These are phyloP conservation scores for Fusarium burgessii DNA, from an alignment of 2,329 filamentous ascomycete species.

Conservation along the genomic window DNA sequence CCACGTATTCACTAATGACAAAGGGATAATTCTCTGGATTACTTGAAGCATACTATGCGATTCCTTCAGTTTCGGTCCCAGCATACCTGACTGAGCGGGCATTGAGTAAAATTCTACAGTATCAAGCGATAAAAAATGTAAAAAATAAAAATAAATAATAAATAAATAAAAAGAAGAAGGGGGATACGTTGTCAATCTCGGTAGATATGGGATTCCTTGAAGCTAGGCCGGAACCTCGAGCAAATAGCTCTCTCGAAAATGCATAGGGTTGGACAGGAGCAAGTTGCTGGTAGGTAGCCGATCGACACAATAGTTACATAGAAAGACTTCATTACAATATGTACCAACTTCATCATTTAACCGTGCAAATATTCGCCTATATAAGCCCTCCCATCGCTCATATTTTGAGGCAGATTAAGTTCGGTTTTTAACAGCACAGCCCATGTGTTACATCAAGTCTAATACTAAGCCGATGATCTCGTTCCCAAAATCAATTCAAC, in stretches of 20 bases:
- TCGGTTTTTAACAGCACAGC: background rate
- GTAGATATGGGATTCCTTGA: background rate
- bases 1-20: background rate
- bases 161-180: background rate
- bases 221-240: background rate
- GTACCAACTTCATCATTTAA: background rate
- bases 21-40: background rate
- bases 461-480: background rate
- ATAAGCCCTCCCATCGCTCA: background rate
- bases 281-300: background rate
- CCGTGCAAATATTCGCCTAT: background rate
- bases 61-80: background rate
- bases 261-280: background rate
- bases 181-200: background rate
- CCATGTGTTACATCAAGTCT: background rate
- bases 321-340: background rate
- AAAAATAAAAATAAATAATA: too few relatives aligned
- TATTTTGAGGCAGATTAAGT: background rate
- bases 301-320: background rate
- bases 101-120: background rate
- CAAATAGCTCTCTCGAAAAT: background rate
- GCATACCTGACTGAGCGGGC: background rate
- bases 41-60: background rate
- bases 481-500: background rate
- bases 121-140: background rate